Evolutionary conservation across 371 early-diverging fungal genomes (phyloP), one percentile per base, ranked within the genome.

Genomic region (Rhizopus sp.): DNA sequence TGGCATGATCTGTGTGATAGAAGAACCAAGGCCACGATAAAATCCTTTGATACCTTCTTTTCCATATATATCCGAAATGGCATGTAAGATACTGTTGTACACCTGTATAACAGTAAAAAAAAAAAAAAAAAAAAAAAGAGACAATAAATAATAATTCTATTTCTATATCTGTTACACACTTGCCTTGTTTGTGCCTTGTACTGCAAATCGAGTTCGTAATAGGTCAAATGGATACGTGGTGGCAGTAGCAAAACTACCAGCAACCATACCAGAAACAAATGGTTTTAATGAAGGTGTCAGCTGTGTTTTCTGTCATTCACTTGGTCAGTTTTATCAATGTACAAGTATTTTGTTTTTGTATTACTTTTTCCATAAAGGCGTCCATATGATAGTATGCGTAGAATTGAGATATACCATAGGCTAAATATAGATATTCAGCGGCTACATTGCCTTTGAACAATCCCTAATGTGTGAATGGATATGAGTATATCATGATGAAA

Each of bases 391-490:
- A 70, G 54, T 90, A 93, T 2, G 82, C 70, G 44, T 84, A 72
- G 56, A 95, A 94, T 71, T 96, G 96, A 4, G 84, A 71, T 4
- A 87, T 91, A n/a, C 94, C 91, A 63, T 95, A 96, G 3, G 88
- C 75, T 37, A 94, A 63, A 63, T 96, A 96, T 13, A 95, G 77
- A 59, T 87, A 90, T 62, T 88, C 90, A 2, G 96, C 96, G 0
- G 92, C 77, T 64, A 88, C 68, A 50, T 96, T 96, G 32, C 96
- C 96, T 63, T 95, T 95, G 85, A 91, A 96, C 13, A 94, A 74
- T 1, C 86, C 94, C 82, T 90, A 10, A 30, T 17, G 15, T 40
- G 13, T 30, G 39, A 34, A 5, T 16, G 35, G 16, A 32, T 13
- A 13, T 5, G 7, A 23, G 23, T 2, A n/a, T n/a, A 23, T 23